phyloP scores from a whole-genome alignment of 2,329 filamentous ascomycete genomes.

The Aspergillus pseudoviridinutans region DNA sequence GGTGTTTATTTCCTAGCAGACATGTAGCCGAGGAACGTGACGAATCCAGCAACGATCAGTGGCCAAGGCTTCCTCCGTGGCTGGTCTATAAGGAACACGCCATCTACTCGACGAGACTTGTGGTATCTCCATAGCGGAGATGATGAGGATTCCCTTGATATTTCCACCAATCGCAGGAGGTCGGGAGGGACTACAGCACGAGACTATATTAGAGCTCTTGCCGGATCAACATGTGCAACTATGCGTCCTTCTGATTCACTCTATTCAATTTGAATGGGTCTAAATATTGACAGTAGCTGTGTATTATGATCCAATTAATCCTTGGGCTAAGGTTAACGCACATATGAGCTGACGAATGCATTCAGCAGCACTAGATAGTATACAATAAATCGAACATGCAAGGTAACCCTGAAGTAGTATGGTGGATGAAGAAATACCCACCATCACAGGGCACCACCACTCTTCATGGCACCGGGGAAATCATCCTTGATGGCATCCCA shows the following conservation, averaged over 20 bases:
- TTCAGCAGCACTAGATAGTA: background rate
- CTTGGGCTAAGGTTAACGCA: background rate
- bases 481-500: slow-evolving; percentile 26
- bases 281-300: background rate
- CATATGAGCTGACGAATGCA: background rate
- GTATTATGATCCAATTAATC: background rate
- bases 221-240: background rate
- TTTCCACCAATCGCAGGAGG: background rate
- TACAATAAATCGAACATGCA: no score
- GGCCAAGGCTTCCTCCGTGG: background rate
- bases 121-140: background rate
- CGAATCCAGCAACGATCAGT: background rate
- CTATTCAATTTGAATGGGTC: background rate
- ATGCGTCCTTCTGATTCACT: background rate
- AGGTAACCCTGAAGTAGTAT: no score
- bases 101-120: background rate
- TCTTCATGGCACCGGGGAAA: slow-evolving; percentile 27
- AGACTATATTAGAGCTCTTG: background rate
- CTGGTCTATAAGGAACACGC: background rate
- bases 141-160: background rate
- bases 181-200: background rate
- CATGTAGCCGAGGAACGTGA: background rate
- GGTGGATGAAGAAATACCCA: background rate
- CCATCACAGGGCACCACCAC: slow-evolving; percentile 8
- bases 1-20: background rate